Percentiles rank a stretch among this genome's conserved stretches.
Evolutionary conservation across 2,329 filamentous ascomycete species (phyloP).

Genomic region (Aspergillus arachidicola): DNA sequence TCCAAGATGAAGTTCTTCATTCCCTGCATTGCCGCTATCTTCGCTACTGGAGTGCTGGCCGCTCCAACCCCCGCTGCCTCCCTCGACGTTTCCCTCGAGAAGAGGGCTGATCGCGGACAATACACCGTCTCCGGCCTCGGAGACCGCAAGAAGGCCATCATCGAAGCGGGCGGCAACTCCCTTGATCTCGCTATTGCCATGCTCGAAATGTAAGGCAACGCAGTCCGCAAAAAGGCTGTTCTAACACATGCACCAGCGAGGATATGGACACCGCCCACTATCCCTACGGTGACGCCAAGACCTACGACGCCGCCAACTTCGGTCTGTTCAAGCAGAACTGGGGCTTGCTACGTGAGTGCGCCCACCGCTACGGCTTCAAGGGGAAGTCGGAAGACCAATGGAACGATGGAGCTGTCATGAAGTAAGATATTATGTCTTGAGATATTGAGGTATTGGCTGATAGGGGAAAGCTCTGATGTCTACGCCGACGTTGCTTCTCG

Average conservation of each 20-base stretch:
- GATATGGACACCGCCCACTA: constrained; percentile 26
- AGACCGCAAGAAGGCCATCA: constrained; percentile 27
- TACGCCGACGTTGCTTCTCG: constrained; percentile 25
- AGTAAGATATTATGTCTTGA: constrained; percentile 3
- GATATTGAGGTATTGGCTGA: neutral
- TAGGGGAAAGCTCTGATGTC: constrained; percentile 16
- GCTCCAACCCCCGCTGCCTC: constrained; percentile 22
- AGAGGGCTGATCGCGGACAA: neutral
- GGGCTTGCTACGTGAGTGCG: constrained; percentile 10
- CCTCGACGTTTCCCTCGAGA: constrained; percentile 12
- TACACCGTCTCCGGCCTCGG: constrained; percentile 7
- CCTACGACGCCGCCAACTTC: constrained; percentile 20
- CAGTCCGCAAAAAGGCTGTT: neutral
- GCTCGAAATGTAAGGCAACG: constrained; percentile 29
- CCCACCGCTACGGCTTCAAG: constrained; percentile 15
- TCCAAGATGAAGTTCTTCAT: neutral
- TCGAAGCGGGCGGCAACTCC: constrained; percentile 29
- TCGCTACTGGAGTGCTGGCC: constrained; percentile 1
- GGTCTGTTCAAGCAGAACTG: constrained; percentile 16
- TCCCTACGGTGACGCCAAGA: constrained; percentile 26
- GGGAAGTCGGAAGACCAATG: constrained; percentile 24
- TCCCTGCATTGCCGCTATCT: neutral
- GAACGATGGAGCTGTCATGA: constrained; percentile 25
- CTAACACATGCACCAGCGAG: neutral
- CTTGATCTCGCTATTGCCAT: constrained; percentile 37